Base-by-base conservation (phyloP, 164 flowering plant genomes). In the Dillenia turbinata region DNA sequence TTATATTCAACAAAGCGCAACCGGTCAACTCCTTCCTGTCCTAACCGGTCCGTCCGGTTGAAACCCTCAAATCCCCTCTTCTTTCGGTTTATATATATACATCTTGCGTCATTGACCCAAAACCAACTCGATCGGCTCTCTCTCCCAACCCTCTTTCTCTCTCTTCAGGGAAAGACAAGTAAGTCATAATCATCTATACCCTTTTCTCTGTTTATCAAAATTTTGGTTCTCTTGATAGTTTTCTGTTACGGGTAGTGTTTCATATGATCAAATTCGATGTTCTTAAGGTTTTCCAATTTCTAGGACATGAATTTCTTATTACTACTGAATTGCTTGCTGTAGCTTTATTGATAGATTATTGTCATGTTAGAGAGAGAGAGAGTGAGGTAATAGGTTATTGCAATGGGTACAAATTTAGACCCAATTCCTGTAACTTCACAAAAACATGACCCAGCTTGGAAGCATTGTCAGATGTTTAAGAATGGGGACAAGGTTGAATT, bases 371-470 rank as follows among this genome's bases (percentile, higher is more conserved):
- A 54, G 16, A 56, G 33, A 44, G 33, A 26, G 33, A 26, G 33
- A 26, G 33, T 26, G 2, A 26, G 5, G 40, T 33, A 33, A 33
- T 33, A 33, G 40, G 40, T 33, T 33, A 33, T 33, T 33, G 40
- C 40, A 40, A 85, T 87, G 93, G 74, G 67, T 52, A 74, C 88
- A 5, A 66, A 66, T 45, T 60, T 75, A 64, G 86, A 84, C 49
- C 90, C 83, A 12, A 57, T 82, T 22, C 81, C 93, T 0, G 74
- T 89, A 17, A 77, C 78, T 49, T 64, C 91, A 8, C 92, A 87
- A 45, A 93, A 93, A 72, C 89, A 84, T 49, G 97, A 90, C 68
- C 93, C 92, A 0, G 96, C 98, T 26, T 93, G 98, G 98, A 85
- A 82, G 72, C 98, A 93, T 72, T 80, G 85, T 70, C 87, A 90